Conservation (phyloP, 257 asterid genomes). For the Lycium barbarum region DNA sequence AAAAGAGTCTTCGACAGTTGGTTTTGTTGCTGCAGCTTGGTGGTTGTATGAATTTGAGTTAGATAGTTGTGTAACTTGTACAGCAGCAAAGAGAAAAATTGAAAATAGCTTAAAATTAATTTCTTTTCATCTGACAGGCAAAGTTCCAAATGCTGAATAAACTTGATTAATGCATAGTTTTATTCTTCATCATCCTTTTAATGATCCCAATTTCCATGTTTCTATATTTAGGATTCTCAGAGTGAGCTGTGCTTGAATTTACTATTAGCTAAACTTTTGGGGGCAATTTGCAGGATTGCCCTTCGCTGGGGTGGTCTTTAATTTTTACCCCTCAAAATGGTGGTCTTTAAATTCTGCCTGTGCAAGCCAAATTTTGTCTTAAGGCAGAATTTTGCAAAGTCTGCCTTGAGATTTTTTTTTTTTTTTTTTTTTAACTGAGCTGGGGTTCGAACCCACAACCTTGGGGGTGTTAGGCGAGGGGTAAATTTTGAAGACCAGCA, state of each 20-base stretch:
- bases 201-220: constrained; percentile 6
- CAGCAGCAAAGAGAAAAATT: constrained; percentile 38
- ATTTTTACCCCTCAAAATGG: too few species aligned
- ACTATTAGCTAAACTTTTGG: neutral
- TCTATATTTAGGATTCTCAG: neutral
- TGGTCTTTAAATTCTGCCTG: too few species aligned
- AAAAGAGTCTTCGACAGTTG: neutral
- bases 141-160: constrained; percentile 1
- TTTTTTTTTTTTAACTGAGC: too few species aligned
- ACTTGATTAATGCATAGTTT: neutral
- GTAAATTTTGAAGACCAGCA: too few species aligned
- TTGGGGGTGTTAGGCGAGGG: too few species aligned
- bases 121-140: neutral
- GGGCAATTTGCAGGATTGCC: too few species aligned
- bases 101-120: neutral
- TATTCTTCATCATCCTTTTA: neutral
- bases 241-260: constrained; percentile 14
- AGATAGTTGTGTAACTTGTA: constrained; percentile 55
- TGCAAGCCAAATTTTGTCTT: too few species aligned
- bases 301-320: too few species aligned
- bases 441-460: too few species aligned
- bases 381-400: too few species aligned
- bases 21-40: constrained; percentile 21
- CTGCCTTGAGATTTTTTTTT: too few species aligned
- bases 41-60: constrained; percentile 31